A percentile compares a stretch with the other conserved stretches of the same genome.
These are phyloP conservation scores for Gloeostereum incarnatum DNA, from an alignment of 768 basidiomycete genomes.

Conservation along the genomic window DNA sequence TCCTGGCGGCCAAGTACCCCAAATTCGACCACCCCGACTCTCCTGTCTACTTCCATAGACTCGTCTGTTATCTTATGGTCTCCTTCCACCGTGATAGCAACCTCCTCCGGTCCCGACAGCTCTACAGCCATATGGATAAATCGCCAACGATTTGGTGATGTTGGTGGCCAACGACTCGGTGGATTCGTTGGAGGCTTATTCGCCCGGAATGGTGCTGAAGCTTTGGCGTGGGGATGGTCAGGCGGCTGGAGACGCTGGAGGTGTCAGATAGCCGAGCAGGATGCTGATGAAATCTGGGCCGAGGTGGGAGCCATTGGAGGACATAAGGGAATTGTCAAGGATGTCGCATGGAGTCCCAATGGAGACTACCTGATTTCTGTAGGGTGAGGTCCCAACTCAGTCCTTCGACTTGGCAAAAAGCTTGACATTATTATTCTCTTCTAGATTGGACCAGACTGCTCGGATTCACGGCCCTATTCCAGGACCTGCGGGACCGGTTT, in stretches of 20 bases:
- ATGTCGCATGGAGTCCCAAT: slow-evolving; percentile 78
- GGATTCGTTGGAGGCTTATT: slow-evolving; percentile 92
- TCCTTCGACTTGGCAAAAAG: too few species aligned
- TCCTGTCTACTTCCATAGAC: slow-evolving; percentile 92
- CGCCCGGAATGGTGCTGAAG: slow-evolving; percentile 52
- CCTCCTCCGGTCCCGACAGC: slow-evolving; percentile 20
- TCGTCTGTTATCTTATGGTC: slow-evolving; percentile 96
- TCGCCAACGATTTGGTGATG: slow-evolving; percentile 84
- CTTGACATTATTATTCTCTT: too few species aligned
- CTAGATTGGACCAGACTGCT: slow-evolving; percentile 84
- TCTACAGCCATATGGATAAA: slow-evolving; percentile 82
- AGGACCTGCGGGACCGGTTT: slow-evolving; percentile 19
- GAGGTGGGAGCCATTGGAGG: slow-evolving; percentile 80
- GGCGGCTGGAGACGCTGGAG: slow-evolving; percentile 92
- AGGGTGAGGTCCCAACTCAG: slow-evolving; percentile 63
- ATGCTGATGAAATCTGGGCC: slow-evolving; percentile 46
- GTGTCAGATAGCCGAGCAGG: slow-evolving; percentile 18
- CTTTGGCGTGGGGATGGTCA: slow-evolving; percentile 86
- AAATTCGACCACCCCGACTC: slow-evolving; percentile 27
- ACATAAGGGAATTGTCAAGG: slow-evolving; percentile 72
- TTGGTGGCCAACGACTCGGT: slow-evolving; percentile 84
- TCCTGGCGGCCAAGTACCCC: slow-evolving; percentile 54
- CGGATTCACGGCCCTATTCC: slow-evolving; percentile 69
- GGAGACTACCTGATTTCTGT: slow-evolving; percentile 83
- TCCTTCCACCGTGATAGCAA: slow-evolving; percentile 42